These are phyloP conservation scores for Artemisia argyi DNA, from an alignment of 129 eudicot species.

Conservation along the genomic window DNA sequence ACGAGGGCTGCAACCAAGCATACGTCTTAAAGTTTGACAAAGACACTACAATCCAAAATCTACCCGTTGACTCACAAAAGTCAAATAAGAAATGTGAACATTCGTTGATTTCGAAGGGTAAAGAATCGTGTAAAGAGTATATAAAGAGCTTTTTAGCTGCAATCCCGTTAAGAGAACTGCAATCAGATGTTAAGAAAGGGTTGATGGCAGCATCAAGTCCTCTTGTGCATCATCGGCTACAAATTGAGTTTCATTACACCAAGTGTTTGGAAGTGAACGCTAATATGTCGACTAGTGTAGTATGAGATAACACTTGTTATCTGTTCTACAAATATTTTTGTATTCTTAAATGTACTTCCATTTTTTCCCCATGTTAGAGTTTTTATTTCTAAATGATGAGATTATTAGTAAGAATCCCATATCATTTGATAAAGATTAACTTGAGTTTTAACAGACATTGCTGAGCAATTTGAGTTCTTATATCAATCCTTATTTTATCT, in stretches of 20 bases:
- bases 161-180: constrained; percentile 75
- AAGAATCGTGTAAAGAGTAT: constrained; percentile 82
- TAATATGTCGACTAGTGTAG: too few species aligned
- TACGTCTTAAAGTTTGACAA: constrained; percentile 50
- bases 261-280: not conserved
- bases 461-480: too few species aligned
- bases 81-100: constrained; percentile 23
- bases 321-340: not conserved
- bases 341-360: not conserved
- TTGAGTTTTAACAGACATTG: too few species aligned
- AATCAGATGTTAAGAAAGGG: constrained; percentile 66
- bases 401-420: not conserved
- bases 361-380: not conserved
- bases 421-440: not conserved
- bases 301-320: too few species aligned
- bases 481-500: too few species aligned
- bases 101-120: constrained; percentile 47
- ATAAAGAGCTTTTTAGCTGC: constrained; percentile 81
- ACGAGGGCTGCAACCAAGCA: constrained; percentile 67
- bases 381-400: not conserved
- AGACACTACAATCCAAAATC: constrained; percentile 37
- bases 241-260: constrained; percentile 42
- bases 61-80: constrained; percentile 16
- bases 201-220: constrained; percentile 49
- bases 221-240: constrained; percentile 52